phyloP scores from a whole-genome alignment of 345 rosid species.

The Eucalyptus grandis region DNA sequence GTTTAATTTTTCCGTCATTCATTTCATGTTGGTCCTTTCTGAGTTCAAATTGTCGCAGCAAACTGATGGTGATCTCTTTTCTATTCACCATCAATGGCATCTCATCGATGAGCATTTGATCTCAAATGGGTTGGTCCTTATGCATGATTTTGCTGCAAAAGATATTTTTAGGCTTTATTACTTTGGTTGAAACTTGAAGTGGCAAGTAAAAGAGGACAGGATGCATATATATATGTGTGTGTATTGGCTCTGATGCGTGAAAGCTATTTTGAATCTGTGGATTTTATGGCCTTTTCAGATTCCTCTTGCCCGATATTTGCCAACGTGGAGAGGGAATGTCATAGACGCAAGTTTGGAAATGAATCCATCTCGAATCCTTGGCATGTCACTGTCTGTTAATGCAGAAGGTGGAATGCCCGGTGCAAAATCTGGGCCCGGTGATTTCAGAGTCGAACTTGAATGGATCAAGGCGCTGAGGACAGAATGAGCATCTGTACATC shows the following conservation, averaged over 20 bases:
- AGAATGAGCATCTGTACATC: neutral
- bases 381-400: slow-evolving; percentile 82
- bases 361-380: slow-evolving; percentile 68
- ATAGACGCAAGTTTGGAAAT: slow-evolving; percentile 79
- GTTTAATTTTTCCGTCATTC: neutral
- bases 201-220: neutral
- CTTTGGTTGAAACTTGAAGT: neutral
- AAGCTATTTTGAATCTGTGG: neutral
- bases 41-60: neutral
- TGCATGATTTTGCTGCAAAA: neutral
- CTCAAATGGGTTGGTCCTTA: neutral
- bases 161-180: neutral
- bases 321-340: slow-evolving; percentile 92
- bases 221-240: neutral
- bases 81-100: neutral
- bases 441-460: slow-evolving; percentile 65
- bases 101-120: neutral
- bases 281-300: slow-evolving; percentile 24
- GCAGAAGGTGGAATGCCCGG: slow-evolving; percentile 69
- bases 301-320: slow-evolving; percentile 60
- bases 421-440: slow-evolving; percentile 70
- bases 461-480: slow-evolving; percentile 73
- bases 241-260: neutral
- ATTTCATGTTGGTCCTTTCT: neutral
- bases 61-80: neutral